phyloP scores from a whole-genome alignment of 768 basidiomycete species.

The Suillus plorans region DNA sequence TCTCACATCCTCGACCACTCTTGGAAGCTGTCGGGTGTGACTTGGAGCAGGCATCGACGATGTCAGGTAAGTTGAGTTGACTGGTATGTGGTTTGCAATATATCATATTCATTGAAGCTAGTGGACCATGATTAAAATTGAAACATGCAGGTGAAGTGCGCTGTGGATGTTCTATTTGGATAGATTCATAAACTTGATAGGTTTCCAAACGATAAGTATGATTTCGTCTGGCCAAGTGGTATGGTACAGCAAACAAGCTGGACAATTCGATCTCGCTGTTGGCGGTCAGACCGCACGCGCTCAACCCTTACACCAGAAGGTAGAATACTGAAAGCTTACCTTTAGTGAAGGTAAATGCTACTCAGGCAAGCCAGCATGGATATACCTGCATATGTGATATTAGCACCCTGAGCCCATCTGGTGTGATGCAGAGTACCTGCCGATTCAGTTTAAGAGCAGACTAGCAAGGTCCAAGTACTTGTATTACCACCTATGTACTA shows the following conservation, averaged over 20 bases:
- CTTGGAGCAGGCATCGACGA: not conserved
- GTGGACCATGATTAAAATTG: not conserved
- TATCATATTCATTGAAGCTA: not conserved
- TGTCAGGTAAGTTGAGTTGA: not conserved
- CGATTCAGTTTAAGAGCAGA: not conserved
- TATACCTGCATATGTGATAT: too few relatives aligned
- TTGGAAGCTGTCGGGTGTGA: not conserved
- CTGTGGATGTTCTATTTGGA: not conserved
- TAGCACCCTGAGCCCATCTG: not conserved
- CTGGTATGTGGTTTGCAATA: not conserved
- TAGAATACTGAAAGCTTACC: too few relatives aligned
- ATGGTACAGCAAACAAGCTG: not conserved
- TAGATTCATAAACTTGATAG: not conserved
- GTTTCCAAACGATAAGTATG: not conserved
- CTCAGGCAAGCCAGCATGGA: too few relatives aligned
- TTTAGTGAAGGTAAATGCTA: too few relatives aligned
- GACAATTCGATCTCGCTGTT: not conserved
- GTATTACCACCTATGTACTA: not conserved
- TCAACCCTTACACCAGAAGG: too few relatives aligned
- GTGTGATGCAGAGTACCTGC: not conserved
- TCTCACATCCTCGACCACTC: not conserved
- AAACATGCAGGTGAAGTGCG: not conserved
- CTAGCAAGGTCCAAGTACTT: too few relatives aligned
- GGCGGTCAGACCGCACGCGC: too few relatives aligned
- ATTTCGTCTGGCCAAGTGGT: not conserved